Conservation (phyloP, 352 stramenopile genomes). For the Globisporangium mamillatum region DNA sequence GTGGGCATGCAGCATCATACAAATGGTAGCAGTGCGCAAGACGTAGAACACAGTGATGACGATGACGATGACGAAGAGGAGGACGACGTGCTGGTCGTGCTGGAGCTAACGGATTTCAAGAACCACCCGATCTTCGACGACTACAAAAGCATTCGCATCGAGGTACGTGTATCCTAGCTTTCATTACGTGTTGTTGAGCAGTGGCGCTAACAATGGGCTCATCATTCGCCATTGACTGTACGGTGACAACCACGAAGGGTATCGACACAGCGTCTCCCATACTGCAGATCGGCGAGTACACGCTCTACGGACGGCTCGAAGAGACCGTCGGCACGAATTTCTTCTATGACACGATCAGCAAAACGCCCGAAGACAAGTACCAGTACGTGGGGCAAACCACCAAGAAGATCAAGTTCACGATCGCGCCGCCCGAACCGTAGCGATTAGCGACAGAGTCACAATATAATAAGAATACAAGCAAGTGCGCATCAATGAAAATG, state of each 20-base stretch:
- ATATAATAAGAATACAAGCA: neutral
- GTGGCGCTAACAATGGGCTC: neutral
- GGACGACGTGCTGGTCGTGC: slow-evolving; percentile 65
- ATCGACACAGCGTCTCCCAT: slow-evolving; percentile 63
- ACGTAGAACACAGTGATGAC: neutral
- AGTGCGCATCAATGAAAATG: neutral
- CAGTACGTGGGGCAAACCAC: slow-evolving; percentile 64
- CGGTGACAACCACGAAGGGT: slow-evolving; percentile 27
- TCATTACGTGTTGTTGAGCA: neutral
- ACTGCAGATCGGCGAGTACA: slow-evolving; percentile 72
- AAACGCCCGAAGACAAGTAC: slow-evolving; percentile 41
- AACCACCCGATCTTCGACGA: slow-evolving; percentile 78
- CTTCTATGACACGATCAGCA: slow-evolving; percentile 71
- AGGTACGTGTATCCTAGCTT: slow-evolving; percentile 30
- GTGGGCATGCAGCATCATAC: no score
- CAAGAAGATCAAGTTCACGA: slow-evolving; percentile 82
- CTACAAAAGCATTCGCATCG: slow-evolving; percentile 55
- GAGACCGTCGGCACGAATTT: slow-evolving; percentile 79
- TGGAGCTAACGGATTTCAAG: slow-evolving; percentile 80
- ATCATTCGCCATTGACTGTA: neutral
- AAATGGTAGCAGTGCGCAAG: neutral
- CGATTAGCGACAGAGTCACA: neutral
- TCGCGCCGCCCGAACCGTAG: slow-evolving; percentile 57
- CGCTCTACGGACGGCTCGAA: slow-evolving; percentile 60
- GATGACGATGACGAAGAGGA: slow-evolving; percentile 44